Evolutionary conservation across 2,329 filamentous ascomycete species (phyloP).

Genomic region (Didymella exigua): DNA sequence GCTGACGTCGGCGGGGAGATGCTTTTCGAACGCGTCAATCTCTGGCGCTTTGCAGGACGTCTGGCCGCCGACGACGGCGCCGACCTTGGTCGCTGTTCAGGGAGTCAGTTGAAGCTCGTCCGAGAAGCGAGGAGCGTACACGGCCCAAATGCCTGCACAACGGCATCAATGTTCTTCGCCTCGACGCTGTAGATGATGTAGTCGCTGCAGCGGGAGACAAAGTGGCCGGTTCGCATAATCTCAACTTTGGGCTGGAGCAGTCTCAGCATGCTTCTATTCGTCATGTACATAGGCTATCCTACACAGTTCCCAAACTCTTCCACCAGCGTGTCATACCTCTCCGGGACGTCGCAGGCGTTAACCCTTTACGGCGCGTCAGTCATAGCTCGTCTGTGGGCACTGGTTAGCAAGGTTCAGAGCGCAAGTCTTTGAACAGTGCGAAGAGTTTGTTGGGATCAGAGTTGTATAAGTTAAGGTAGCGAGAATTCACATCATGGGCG

Average conservation of each 20-base stretch:
- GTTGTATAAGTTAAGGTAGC: conserved; percentile 89
- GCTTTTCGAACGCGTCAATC: conserved; percentile 87
- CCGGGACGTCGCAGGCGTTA: conserved; percentile 90
- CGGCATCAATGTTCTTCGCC: conserved; percentile 83
- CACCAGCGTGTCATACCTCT: conserved; percentile 80
- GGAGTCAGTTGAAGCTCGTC: conserved; percentile 14
- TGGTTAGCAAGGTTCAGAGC: conserved; percentile 39
- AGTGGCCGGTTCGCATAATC: conserved; percentile 91
- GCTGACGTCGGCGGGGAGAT: conserved; percentile 85
- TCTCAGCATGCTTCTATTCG: conserved; percentile 51
- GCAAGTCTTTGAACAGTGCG: conserved; percentile 26
- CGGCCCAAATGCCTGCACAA: conserved; percentile 87
- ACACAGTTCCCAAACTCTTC: conserved; percentile 86
- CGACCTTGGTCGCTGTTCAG: conserved; percentile 81
- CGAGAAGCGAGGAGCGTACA: conserved; percentile 65
- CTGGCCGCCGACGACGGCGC: conserved; percentile 94
- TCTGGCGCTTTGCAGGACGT: conserved; percentile 98
- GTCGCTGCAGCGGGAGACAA: conserved; percentile 94
- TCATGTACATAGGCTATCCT: conserved; percentile 60
- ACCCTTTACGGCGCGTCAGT: conserved; percentile 66
- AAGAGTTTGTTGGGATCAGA: conserved; percentile 68
- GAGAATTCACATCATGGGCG: conserved; percentile 98
- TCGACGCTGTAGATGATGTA: conserved; percentile 99
- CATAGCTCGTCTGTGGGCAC: conserved; percentile 36
- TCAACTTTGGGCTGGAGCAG: conserved; percentile 73